Conservation (phyloP, 1,284 basidiomycete genomes). For the Moniliophthora roreri region DNA sequence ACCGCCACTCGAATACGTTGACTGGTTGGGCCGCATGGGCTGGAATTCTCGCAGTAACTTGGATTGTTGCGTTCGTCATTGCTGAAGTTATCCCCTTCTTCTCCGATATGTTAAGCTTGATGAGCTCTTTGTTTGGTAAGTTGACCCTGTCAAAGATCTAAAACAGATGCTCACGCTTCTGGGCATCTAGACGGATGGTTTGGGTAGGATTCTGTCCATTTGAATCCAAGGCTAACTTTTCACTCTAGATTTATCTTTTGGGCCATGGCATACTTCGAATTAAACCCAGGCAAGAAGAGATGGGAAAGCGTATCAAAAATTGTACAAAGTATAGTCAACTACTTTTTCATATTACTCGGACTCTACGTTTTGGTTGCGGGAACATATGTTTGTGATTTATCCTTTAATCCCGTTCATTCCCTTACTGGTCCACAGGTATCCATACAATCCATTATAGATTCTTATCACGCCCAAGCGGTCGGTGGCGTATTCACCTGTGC, state of each 20-base stretch:
- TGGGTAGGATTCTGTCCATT: too few species aligned
- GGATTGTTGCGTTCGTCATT: constrained; percentile 62
- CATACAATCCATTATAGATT: constrained; percentile 14
- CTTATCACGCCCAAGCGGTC: constrained; percentile 10
- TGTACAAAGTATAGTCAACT: constrained; percentile 40
- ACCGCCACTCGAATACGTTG: constrained; percentile 55
- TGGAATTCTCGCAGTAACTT: constrained; percentile 52
- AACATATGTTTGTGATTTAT: constrained; percentile 37
- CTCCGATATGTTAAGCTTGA: constrained; percentile 44
- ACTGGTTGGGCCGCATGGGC: constrained; percentile 62
- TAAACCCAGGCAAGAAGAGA: constrained; percentile 34
- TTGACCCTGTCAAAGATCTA: neutral
- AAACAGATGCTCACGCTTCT: neutral
- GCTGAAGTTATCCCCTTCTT: constrained; percentile 52
- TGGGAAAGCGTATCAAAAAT: constrained; percentile 35
- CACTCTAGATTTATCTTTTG: constrained; percentile 39
- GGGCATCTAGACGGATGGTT: constrained; percentile 28
- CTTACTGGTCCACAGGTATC: neutral
- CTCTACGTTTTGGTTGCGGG: constrained; percentile 40
- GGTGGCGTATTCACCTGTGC: constrained; percentile 15
- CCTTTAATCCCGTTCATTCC: neutral
- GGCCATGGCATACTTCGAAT: constrained; percentile 44
- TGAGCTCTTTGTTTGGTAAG: constrained; percentile 45
- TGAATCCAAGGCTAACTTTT: neutral
- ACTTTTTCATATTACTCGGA: constrained; percentile 39